Evolutionary conservation across 352 stramenopile genomes (phyloP).

Genomic region (Globisporangium uncinulatum): DNA sequence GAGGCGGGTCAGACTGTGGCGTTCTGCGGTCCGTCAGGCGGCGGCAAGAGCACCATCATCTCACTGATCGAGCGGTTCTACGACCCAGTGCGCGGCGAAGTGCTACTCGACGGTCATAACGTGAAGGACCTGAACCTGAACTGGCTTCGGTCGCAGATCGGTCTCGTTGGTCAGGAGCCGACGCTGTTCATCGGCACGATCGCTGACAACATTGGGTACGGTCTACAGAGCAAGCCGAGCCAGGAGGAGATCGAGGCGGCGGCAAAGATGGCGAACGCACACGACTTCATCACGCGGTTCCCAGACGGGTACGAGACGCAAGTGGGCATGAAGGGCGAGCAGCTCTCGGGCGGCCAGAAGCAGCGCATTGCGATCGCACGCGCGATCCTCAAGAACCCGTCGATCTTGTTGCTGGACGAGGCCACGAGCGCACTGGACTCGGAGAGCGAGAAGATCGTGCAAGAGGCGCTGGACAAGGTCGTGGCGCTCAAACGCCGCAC

Average conservation of each 20-base stretch:
- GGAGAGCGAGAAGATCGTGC: too few relatives aligned
- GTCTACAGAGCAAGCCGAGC: conserved; percentile 5
- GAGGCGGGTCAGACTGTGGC: conserved; percentile 23
- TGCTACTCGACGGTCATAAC: conserved; percentile 19
- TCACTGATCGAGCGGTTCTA: conserved; percentile 29
- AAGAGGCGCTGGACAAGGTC: neutral
- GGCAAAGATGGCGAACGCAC: conserved; percentile 79
- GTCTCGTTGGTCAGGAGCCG: conserved; percentile 55
- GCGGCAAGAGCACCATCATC: conserved; percentile 27
- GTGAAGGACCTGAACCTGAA: conserved; percentile 18
- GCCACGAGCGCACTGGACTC: too few relatives aligned
- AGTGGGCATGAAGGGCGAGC: conserved; percentile 55
- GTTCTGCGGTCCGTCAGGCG: conserved; percentile 18
- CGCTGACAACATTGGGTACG: conserved; percentile 48
- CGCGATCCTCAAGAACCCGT: neutral
- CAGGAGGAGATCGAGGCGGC: conserved; percentile 60
- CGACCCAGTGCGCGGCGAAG: conserved; percentile 15
- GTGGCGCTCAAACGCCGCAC: conserved; percentile 17
- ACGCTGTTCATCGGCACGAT: conserved; percentile 42
- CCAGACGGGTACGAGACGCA: conserved; percentile 83
- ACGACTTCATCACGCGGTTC: conserved; percentile 84
- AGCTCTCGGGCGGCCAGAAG: conserved; percentile 37
- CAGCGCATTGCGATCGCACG: conserved; percentile 50
- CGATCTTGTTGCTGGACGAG: too few relatives aligned
- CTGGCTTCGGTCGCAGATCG: conserved; percentile 23